Base-by-base conservation (phyloP, 192 early-diverging fungal species). In the Lunasporangiospora selenospora region DNA sequence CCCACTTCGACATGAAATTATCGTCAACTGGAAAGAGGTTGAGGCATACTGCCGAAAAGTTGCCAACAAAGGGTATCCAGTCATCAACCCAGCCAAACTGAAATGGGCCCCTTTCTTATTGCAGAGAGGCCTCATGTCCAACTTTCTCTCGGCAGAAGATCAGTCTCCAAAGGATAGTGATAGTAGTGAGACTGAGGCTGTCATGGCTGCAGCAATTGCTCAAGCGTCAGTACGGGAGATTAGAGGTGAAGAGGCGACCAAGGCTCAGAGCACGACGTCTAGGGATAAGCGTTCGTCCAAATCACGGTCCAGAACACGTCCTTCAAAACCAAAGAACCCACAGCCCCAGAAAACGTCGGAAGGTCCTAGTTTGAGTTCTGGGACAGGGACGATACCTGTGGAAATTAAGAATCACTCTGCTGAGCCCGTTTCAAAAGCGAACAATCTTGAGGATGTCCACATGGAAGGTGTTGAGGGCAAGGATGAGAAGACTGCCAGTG, bases 91-190 rank as follows among this genome's bases (percentile, higher is more conserved):
- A 6, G 62, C 76, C 2, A 89, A 88, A 39, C 75, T 91, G 23
- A 81, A 80, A 47, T 91, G 89, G 89, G 80, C 88, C 6, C 89
- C 89, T 19, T 91, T 88, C 45, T 62, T 88, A 39, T 77, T 84
- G 12, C 85, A 86, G 23, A 54, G 77, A 24, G 77, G 52, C 24
- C 62, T 58, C 26, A 78, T 58, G 67, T 48, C 53, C 31, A 56
- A 36, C 39, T 41, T 19, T 18, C 43, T 56, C 21, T n/a, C 30
- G 27, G 15, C 16, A 21, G 21, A 2, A 41, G 12, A n/a, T 56
- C 53, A 27, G 43, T 33, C n/a, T 42, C 53, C 7, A 56, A 16
- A 8, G 24, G 24, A 42, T 56, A 42, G 27, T 56, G 43, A 38
- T 11, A 56, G 43, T 15, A 41, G 31, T 30, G 38, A 27, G 43